Base-by-base conservation (phyloP, 2,329 filamentous ascomycete genomes). In the Colletotrichum coccodes region DNA sequence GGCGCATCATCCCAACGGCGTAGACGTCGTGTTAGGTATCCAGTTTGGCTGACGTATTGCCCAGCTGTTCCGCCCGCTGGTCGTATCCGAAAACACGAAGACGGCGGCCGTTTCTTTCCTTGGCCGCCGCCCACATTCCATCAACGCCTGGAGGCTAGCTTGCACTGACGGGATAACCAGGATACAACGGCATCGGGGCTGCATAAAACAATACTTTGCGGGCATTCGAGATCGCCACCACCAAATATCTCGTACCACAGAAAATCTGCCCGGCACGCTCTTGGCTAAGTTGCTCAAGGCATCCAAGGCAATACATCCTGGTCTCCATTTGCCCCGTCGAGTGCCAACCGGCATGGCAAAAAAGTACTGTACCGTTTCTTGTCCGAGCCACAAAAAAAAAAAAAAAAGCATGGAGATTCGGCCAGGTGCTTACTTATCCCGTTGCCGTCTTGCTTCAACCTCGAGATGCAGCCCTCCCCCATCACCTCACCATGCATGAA, bases 361-460 rank as follows among this genome's bases (percentile, higher is more conserved):
- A 42, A 42, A 64, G 50, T 14, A 60, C 42, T 58, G 34, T 58
- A 46, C 61, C 32, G 46, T 21, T 40, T 26, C 21, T 53, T 26
- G 38, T 58, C 28, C 38, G 26, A 21, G n/a, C 32, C n/a, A n/a
- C n/a, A n/a, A n/a, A n/a, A n/a, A n/a, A n/a, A n/a, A n/a, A n/a
- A n/a, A n/a, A n/a, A n/a, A 50, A 23, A 32, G 40, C 40, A 53
- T 52, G 46, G 23, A n/a, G n/a, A 32, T 28, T 60, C 28, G 54
- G 30, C 38, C 66, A 59, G 60, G 61, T 68, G 66, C 61, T 68
- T 60, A 68, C 61, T 68, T 60, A 68, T 57, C 47, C 40, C 18
- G 28, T 44, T 36, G 49, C 36, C 61, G 61, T 68, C 40, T 50
- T 40, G 52, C 53, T 56, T 50, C 64, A 36, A 68, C 54, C 49